These are phyloP conservation scores for Cordyceps javanica DNA, from an alignment of 2,329 filamentous ascomycete species.

Conservation along the genomic window DNA sequence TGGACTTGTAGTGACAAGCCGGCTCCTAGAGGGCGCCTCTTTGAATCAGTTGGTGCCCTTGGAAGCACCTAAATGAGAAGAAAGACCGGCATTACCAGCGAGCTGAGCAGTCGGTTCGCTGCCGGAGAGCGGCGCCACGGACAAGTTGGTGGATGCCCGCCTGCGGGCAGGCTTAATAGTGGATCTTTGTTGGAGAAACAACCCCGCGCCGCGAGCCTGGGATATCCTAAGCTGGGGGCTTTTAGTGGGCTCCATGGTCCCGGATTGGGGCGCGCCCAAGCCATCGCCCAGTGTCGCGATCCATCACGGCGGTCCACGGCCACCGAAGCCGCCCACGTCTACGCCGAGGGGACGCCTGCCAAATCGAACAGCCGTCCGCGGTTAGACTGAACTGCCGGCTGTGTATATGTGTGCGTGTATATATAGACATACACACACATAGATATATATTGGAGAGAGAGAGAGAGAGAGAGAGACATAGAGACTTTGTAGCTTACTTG, in stretches of 20 bases:
- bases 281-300: background rate
- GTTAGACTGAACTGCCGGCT: background rate
- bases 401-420: no score
- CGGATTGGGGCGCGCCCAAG: background rate
- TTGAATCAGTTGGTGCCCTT: no score
- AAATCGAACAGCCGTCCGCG: background rate
- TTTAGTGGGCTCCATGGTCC: background rate
- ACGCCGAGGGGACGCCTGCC: background rate
- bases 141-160: background rate
- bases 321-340: slow-evolving; percentile 3
- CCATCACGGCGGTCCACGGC: slow-evolving; percentile 7
- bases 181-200: background rate
- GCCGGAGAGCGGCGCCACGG: background rate
- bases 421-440: no score
- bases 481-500: no score
- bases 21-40: background rate
- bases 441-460: no score
- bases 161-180: background rate
- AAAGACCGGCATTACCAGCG: background rate
- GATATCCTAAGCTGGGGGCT: no score
- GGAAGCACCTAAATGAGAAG: background rate
- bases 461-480: no score
- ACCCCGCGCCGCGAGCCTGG: background rate
- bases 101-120: background rate
- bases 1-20: background rate